Percentiles rank a stretch among this genome's conserved stretches.
These are phyloP conservation scores for barrel medic (Medicago truncatula) DNA, from an alignment of 306 rosid genomes.

Conservation along the genomic window MtrunA17r5.0-ANR NC_053045.1:33140501-33141000, in stretches of 20 bases:
- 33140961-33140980: too few species aligned
- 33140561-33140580: constrained; percentile 55
- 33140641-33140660: background rate
- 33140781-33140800: too few species aligned
- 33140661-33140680: too few species aligned
- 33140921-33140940: too few species aligned
- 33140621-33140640: background rate
- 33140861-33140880: too few species aligned
- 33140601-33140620: constrained; percentile 2
- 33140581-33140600: constrained; percentile 64
- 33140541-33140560: constrained; percentile 52
- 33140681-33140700: background rate
- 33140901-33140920: too few species aligned
- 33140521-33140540: constrained; percentile 58
- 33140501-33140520: constrained; percentile 53
- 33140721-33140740: background rate
- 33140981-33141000: too few species aligned
- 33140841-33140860: too few species aligned
- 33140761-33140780: background rate
- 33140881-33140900: too few species aligned
- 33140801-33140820: too few species aligned
- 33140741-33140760: background rate
- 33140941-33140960: too few species aligned
- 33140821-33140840: too few species aligned
- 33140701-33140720: background rate